Conservation (phyloP, 441 rosid genomes). For the Cnidoscolus chayamansa region DNA sequence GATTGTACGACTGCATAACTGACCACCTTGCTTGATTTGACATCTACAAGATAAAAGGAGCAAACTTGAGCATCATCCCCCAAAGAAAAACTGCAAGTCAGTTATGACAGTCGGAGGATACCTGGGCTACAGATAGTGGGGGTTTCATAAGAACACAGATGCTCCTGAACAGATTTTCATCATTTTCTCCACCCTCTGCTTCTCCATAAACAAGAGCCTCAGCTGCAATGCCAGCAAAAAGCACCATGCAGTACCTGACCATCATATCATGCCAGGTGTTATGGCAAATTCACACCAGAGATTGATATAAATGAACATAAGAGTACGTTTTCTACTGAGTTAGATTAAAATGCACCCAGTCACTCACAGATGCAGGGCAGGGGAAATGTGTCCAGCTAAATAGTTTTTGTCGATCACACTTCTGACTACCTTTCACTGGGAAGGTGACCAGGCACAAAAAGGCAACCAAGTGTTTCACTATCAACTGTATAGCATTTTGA, state of each 20-base stretch:
- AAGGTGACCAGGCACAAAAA: not conserved
- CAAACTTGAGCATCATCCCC: not conserved
- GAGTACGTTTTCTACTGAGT: not conserved
- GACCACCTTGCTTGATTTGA: constrained; percentile 96
- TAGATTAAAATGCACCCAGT: not conserved
- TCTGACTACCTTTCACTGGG: not conserved
- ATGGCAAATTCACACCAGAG: not conserved
- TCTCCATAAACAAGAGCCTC: constrained; percentile 88
- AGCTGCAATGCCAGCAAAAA: constrained; percentile 94
- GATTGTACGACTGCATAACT: constrained; percentile 77
- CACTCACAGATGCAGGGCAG: not conserved
- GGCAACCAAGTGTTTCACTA: not conserved
- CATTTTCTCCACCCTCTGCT: constrained; percentile 97
- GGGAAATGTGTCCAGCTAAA: not conserved
- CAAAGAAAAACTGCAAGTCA: constrained; percentile 8
- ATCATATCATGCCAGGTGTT: constrained; percentile 14
- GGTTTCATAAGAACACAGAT: constrained; percentile 74
- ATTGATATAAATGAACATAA: not conserved
- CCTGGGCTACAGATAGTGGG: constrained; percentile 78
- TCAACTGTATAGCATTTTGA: not conserved
- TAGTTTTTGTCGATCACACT: not conserved
- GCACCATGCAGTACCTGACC: constrained; percentile 88
- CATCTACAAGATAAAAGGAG: constrained; percentile 45
- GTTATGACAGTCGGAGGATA: constrained; percentile 17
- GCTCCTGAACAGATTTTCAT: constrained; percentile 87